A percentile compares a stretch with the other conserved stretches of the same genome.
Conservation (phyloP, 257 asterid species). For the Solanum sparsipilum region DNA sequence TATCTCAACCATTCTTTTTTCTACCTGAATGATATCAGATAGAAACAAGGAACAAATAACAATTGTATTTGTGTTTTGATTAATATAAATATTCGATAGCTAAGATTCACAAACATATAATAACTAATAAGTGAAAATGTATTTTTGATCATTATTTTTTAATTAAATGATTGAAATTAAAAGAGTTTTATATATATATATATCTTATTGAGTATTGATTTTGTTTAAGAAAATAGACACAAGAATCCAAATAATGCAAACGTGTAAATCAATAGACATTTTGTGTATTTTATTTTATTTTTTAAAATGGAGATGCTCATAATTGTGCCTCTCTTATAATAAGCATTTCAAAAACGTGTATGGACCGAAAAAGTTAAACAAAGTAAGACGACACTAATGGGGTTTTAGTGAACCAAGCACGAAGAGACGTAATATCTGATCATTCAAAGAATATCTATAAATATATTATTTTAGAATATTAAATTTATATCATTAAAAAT, state of each 20-base stretch:
- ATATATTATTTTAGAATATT: background rate
- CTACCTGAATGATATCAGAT: no score
- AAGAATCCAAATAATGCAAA: background rate
- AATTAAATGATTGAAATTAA: background rate
- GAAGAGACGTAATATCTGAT: background rate
- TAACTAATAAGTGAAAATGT: no score
- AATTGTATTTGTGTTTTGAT: no score
- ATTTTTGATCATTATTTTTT: background rate
- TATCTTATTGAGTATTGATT: background rate
- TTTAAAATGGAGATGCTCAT: background rate
- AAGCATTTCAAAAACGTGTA: background rate
- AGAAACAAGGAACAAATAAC: no score
- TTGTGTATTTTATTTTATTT: background rate
- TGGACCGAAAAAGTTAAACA: background rate
- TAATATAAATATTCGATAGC: no score
- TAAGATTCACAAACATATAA: no score
- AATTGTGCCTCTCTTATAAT: background rate
- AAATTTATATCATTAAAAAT: background rate
- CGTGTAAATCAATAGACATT: background rate
- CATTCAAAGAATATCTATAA: background rate
- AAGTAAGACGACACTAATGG: background rate
- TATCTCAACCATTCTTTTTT: no score
- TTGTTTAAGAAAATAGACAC: background rate
- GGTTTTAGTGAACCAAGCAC: no score
- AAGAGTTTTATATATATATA: background rate